Evolutionary conservation across 371 early-diverging fungal species (phyloP).

Genomic region (Mortierella polycephala): DNA sequence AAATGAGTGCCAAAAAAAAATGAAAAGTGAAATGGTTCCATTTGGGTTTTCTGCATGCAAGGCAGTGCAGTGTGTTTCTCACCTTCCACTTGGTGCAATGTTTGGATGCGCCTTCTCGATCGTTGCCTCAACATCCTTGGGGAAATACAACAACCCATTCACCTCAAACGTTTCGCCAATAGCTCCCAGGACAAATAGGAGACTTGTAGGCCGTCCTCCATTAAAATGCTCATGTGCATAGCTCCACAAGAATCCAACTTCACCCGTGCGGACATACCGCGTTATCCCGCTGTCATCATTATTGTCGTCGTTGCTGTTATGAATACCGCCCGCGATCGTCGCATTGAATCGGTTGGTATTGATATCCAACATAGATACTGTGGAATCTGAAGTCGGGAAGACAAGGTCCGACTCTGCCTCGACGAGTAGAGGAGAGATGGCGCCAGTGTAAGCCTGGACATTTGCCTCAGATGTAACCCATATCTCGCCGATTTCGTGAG

Average conservation of each 20-base stretch:
- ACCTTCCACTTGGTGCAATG: slow-evolving; percentile 67
- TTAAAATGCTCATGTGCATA: slow-evolving; percentile 20
- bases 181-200: slow-evolving; percentile 80
- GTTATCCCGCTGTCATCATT: slow-evolving; percentile 17
- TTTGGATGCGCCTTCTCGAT: slow-evolving; percentile 67
- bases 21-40: too few relatives aligned
- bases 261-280: slow-evolving; percentile 83
- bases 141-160: slow-evolving; percentile 76
- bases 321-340: slow-evolving; percentile 65
- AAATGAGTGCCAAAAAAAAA: too few relatives aligned
- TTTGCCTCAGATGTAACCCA: slow-evolving; percentile 81
- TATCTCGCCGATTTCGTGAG: slow-evolving; percentile 85
- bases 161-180: slow-evolving; percentile 74
- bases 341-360: slow-evolving; percentile 24
- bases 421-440: slow-evolving; percentile 14
- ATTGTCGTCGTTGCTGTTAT: slow-evolving; percentile 6
- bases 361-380: slow-evolving; percentile 3
- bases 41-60: neutral
- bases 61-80: slow-evolving; percentile 15
- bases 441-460: slow-evolving; percentile 52
- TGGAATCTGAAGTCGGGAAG: neutral
- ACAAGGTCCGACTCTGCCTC: slow-evolving; percentile 9
- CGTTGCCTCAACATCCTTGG: slow-evolving; percentile 76
- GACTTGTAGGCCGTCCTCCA: slow-evolving; percentile 57
- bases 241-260: slow-evolving; percentile 84